These are phyloP conservation scores for Xylariaceae sp. DNA, from an alignment of 2,329 filamentous ascomycete species.

Conservation along the genomic window DNA sequence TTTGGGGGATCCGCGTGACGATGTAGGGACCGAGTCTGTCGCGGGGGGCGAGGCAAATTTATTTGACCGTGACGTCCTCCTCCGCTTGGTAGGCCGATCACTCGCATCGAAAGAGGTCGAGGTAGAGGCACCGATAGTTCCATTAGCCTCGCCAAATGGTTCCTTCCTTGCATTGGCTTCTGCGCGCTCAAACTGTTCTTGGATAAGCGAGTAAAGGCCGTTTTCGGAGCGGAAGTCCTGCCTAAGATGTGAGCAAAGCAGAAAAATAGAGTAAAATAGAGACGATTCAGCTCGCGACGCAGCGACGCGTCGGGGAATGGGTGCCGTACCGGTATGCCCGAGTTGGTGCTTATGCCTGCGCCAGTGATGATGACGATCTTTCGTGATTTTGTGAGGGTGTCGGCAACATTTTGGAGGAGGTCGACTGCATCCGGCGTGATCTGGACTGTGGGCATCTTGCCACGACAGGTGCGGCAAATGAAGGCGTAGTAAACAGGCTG, in stretches of 20 bases:
- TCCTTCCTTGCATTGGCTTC: slow-evolving; percentile 31
- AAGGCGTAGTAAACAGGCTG: no score
- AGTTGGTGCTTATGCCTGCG: slow-evolving; percentile 70
- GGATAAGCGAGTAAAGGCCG: slow-evolving; percentile 66
- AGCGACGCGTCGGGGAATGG: no score
- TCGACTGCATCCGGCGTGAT: slow-evolving; percentile 46
- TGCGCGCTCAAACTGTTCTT: slow-evolving; percentile 58
- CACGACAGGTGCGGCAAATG: no score
- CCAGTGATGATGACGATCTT: slow-evolving; percentile 69
- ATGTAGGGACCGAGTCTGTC: neutral
- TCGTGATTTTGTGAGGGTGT: slow-evolving; percentile 56
- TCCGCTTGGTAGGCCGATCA: slow-evolving; percentile 26
- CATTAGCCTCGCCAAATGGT: slow-evolving; percentile 17
- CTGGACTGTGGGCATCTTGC: slow-evolving; percentile 53
- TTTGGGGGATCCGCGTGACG: neutral
- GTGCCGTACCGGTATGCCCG: slow-evolving; percentile 62
- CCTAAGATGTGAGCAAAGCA: slow-evolving; percentile 13
- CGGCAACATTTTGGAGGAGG: slow-evolving; percentile 59
- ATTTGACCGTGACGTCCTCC: slow-evolving; percentile 19
- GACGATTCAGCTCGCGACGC: no score
- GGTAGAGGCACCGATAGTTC: neutral
- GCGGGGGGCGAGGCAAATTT: neutral
- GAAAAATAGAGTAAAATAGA: slow-evolving; percentile 10
- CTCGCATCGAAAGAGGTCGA: slow-evolving; percentile 23
- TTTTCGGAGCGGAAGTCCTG: slow-evolving; percentile 69